Evolutionary conservation across 768 basidiomycete species (phyloP).

Genomic region (Kwoniella sp.): DNA sequence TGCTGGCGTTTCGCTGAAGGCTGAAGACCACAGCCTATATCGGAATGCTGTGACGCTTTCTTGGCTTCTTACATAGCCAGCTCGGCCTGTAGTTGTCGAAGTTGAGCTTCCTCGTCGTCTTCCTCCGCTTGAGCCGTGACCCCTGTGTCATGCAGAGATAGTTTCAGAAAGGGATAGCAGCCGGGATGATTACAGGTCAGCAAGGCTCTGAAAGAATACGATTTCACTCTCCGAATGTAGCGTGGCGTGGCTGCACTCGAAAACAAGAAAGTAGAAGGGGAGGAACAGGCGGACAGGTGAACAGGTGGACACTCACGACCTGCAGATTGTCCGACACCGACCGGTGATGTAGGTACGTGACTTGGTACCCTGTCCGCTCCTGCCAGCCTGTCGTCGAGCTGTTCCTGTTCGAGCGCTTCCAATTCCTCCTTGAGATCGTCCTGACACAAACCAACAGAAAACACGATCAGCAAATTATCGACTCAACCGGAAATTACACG

Average conservation of each 20-base stretch:
- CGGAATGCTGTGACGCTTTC: too few relatives aligned
- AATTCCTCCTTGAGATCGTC: conserved; percentile 77
- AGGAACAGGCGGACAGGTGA: too few relatives aligned
- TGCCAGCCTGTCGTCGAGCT: conserved; percentile 77
- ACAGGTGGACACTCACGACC: conserved; percentile 18
- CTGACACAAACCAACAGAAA: conserved; percentile 57
- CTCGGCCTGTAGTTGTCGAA: conserved; percentile 80
- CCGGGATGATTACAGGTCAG: too few relatives aligned
- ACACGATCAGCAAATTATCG: conserved; percentile 10
- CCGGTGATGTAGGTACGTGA: conserved; percentile 65
- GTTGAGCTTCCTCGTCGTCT: conserved; percentile 88
- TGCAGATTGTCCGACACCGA: conserved; percentile 24
- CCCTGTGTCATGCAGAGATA: conserved; percentile 11
- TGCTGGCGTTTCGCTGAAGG: too few relatives aligned
- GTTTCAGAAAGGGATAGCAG: too few relatives aligned
- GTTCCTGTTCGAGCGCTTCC: conserved; percentile 82
- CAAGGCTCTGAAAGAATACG: too few relatives aligned
- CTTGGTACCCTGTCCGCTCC: conserved; percentile 87
- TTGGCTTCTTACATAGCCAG: conserved; percentile 50
- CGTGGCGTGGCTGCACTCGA: too few relatives aligned
- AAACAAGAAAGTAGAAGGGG: too few relatives aligned
- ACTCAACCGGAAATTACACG: too few relatives aligned
- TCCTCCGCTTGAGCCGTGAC: conserved; percentile 62
- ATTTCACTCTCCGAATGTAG: too few relatives aligned
- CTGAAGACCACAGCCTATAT: too few relatives aligned